These are phyloP conservation scores for Corynascus novoguineensis DNA, from an alignment of 495 filamentous ascomycete species.

Conservation along the genomic window DNA sequence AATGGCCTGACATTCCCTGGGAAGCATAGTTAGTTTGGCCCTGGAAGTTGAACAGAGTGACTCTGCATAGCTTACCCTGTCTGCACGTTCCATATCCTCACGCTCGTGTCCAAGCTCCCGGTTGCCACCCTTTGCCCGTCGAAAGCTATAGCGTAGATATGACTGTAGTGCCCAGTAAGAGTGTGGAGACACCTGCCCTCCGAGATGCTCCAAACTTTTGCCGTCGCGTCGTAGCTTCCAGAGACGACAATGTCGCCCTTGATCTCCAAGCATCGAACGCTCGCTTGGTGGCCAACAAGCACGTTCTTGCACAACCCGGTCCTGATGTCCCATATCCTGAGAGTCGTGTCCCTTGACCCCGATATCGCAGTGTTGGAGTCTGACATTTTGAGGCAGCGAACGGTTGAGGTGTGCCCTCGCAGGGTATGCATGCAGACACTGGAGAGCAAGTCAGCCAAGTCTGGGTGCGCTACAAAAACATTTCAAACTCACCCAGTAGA, in stretches of 20 bases:
- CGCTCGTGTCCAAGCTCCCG: conserved; percentile 92
- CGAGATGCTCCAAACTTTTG: conserved; percentile 94
- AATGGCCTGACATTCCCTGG: conserved; percentile 76
- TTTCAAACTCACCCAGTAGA: conserved; percentile 68
- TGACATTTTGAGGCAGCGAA: conserved; percentile 96
- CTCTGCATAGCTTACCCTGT: conserved; percentile 60
- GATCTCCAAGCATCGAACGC: conserved; percentile 91
- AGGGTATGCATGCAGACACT: conserved; percentile 73
- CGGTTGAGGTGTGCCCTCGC: conserved; percentile 91
- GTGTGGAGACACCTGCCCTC: conserved; percentile 87
- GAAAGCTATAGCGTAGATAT: conserved; percentile 98
- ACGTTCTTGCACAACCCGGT: conserved; percentile 84
- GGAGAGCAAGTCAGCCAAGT: conserved; percentile 18
- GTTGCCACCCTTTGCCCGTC: conserved; percentile 92
- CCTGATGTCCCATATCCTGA: conserved; percentile 89
- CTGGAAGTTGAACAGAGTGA: not conserved
- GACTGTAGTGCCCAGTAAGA: conserved; percentile 92
- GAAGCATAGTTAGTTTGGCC: conserved; percentile 1
- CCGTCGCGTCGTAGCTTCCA: conserved; percentile 94
- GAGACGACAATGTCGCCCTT: conserved; percentile 94
- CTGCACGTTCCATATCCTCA: conserved; percentile 91
- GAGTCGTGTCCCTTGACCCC: conserved; percentile 88
- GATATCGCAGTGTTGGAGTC: conserved; percentile 90
- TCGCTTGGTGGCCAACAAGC: conserved; percentile 93
- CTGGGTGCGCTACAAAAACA: no score